Evolutionary conservation across 495 filamentous ascomycete genomes (phyloP).

Genomic region (Xylaria grammica): DNA sequence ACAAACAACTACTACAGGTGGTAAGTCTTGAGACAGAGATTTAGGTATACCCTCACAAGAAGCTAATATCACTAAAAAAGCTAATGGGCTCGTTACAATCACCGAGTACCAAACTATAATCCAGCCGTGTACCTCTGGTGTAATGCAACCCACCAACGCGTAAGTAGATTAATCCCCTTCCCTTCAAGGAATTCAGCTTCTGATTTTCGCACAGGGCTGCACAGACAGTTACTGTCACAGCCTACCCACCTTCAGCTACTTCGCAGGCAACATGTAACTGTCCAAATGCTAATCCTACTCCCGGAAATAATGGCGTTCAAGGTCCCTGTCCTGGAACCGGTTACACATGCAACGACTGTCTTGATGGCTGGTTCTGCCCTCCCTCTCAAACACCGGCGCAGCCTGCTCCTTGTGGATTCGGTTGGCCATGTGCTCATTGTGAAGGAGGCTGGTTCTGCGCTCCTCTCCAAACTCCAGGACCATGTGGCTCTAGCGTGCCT

Average conservation of each 20-base stretch:
- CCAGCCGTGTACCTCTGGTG: constrained; percentile 17
- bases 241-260: constrained; percentile 24
- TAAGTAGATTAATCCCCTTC: constrained; percentile 12
- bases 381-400: constrained; percentile 46
- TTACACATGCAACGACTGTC: constrained; percentile 48
- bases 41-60: neutral
- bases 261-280: constrained; percentile 33
- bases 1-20: constrained; percentile 15
- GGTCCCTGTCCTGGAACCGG: constrained; percentile 45
- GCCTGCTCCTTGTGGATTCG: constrained; percentile 47
- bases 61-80: constrained; percentile 12
- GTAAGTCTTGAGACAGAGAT: constrained; percentile 17
- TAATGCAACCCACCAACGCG: constrained; percentile 22
- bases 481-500: constrained; percentile 23
- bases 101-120: constrained; percentile 13
- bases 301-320: constrained; percentile 22
- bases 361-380: constrained; percentile 51
- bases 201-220: constrained; percentile 24
- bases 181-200: neutral
- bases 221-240: constrained; percentile 27
- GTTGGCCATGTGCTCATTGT: constrained; percentile 49
- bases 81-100: constrained; percentile 3
- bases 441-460: constrained; percentile 48
- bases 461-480: constrained; percentile 30
- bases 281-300: constrained; percentile 24